A percentile compares a stretch with the other conserved stretches of the same genome.
phyloP scores from a whole-genome alignment of 192 early-diverging fungal genomes.

The Podila clonocystis region DNA sequence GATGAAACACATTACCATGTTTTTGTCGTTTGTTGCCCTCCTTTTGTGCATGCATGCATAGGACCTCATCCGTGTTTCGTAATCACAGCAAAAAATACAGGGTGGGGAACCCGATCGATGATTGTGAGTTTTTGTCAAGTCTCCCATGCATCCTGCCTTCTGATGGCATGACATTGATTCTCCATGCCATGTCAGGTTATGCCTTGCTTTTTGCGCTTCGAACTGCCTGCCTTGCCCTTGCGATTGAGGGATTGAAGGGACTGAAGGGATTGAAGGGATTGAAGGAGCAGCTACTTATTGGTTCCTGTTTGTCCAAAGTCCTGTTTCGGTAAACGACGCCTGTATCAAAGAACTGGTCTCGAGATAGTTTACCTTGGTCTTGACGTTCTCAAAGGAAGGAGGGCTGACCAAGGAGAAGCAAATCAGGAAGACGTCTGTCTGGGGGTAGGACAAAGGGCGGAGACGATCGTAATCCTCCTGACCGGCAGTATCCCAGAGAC shows the following conservation, averaged over 20 bases:
- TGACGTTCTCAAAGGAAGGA: slow-evolving; percentile 96
- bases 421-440: slow-evolving; percentile 98
- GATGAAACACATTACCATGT: slow-evolving; percentile 6
- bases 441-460: slow-evolving; percentile 97
- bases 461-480: slow-evolving; percentile 99
- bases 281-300: too few species aligned
- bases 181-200: too few species aligned
- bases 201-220: too few species aligned
- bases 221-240: too few species aligned
- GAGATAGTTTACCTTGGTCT: slow-evolving; percentile 82
- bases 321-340: not conserved
- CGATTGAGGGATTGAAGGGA: too few species aligned
- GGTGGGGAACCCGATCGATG: too few species aligned
- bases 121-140: too few species aligned
- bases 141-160: too few species aligned
- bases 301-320: not conserved
- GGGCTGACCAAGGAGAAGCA: slow-evolving; percentile 98
- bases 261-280: too few species aligned
- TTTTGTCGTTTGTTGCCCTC: not conserved
- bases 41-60: not conserved
- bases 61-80: not conserved
- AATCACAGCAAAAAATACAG: not conserved
- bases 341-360: not conserved
- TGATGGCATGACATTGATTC: too few species aligned
- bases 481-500: slow-evolving; percentile 98